A percentile compares a stretch with the other conserved stretches of the same genome.
phyloP scores from a whole-genome alignment of 352 stramenopile genomes.

The Phytophthora vignae region DNA sequence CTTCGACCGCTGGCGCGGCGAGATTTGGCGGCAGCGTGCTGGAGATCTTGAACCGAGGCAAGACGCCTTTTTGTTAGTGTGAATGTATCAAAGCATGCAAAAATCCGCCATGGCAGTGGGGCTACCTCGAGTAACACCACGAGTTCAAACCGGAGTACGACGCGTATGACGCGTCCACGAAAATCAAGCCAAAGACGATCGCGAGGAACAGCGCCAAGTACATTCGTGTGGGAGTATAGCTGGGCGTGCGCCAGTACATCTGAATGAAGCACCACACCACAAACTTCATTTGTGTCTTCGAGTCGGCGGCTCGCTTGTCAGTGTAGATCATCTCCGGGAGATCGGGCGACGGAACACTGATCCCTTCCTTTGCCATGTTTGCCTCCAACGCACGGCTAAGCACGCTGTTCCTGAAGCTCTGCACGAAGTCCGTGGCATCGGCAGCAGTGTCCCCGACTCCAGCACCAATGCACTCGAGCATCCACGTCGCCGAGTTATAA shows the following conservation, averaged over 20 bases:
- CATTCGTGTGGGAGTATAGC: conserved; percentile 16
- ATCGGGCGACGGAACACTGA: not conserved
- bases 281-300: conserved; percentile 14
- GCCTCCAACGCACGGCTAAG: no score
- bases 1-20: conserved; percentile 43
- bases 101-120: no score
- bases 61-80: conserved; percentile 89
- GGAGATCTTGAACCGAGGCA: conserved; percentile 95
- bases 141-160: conserved; percentile 40
- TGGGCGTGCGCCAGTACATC: conserved; percentile 24
- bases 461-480: conserved; percentile 52
- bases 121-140: not conserved
- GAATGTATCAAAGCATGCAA: no score
- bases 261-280: conserved; percentile 22
- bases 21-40: conserved; percentile 89
- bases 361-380: no score
- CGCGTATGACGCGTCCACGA: conserved; percentile 41
- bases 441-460: conserved; percentile 25
- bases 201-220: conserved; percentile 43
- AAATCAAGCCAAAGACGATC: conserved; percentile 61
- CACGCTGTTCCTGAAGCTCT: no score
- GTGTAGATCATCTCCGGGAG: not conserved
- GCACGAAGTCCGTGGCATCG: no score
- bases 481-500: conserved; percentile 35
- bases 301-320: conserved; percentile 8